Evolutionary conservation across 352 stramenopile species (phyloP).

Genomic region (Phytophthora pini): DNA sequence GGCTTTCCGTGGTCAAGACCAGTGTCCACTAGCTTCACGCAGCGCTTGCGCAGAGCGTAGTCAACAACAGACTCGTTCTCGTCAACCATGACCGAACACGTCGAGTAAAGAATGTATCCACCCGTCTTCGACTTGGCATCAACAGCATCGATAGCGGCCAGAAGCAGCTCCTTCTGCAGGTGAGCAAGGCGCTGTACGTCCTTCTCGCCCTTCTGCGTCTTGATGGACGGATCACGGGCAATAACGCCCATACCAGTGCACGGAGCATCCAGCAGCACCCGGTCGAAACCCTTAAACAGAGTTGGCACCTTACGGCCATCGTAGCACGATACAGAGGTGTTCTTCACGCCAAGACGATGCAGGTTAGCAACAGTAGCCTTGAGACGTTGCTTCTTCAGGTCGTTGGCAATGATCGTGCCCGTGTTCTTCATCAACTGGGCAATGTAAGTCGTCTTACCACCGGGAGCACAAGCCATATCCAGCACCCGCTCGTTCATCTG

Average conservation of each 20-base stretch:
- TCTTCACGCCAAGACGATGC: slow-evolving; percentile 98
- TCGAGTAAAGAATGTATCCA: slow-evolving; percentile 99
- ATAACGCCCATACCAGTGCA: slow-evolving; percentile 99
- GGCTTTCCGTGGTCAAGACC: slow-evolving; percentile 97
- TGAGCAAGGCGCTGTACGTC: slow-evolving; percentile 92
- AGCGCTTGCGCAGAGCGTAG: slow-evolving; percentile 98
- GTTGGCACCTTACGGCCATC: slow-evolving; percentile 94
- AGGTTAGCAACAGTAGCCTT: slow-evolving; percentile 99
- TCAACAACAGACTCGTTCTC: slow-evolving; percentile 98
- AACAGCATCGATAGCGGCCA: slow-evolving; percentile 98
- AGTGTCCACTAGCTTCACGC: slow-evolving; percentile 98
- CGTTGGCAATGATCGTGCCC: slow-evolving; percentile 98
- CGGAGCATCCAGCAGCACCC: slow-evolving; percentile 98
- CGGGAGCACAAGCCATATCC: slow-evolving; percentile 98
- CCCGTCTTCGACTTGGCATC: slow-evolving; percentile 97
- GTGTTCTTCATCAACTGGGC: slow-evolving; percentile 99
- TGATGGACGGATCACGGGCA: slow-evolving; percentile 97
- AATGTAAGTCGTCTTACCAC: slow-evolving; percentile 99
- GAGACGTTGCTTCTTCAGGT: slow-evolving; percentile 97
- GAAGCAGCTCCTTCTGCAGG: slow-evolving; percentile 99
- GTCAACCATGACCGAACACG: slow-evolving; percentile 95
- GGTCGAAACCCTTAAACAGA: slow-evolving; percentile 97
- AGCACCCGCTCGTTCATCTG: slow-evolving; percentile 97
- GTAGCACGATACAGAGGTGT: slow-evolving; percentile 98
- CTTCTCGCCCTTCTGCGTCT: slow-evolving; percentile 97